Conservation (phyloP, 495 filamentous ascomycete genomes). For the Tuber magnatum region DNA sequence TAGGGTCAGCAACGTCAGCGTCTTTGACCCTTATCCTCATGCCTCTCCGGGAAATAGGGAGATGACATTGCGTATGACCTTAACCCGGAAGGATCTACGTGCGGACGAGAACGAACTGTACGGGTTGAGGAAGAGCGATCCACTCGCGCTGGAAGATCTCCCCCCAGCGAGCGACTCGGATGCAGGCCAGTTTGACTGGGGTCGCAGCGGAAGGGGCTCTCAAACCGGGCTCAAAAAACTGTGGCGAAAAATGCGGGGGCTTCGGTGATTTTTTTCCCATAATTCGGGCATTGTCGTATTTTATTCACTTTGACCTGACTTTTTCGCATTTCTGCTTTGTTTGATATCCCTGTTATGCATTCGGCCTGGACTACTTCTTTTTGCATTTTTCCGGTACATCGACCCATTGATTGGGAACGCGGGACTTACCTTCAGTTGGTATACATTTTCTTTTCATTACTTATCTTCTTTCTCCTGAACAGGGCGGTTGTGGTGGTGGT, state of each 20-base stretch:
- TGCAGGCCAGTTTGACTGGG: conserved; percentile 39
- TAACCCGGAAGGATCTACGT: conserved; percentile 80
- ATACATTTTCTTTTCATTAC: conserved; percentile 5
- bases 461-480: conserved; percentile 10
- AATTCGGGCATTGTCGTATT: conserved; percentile 1
- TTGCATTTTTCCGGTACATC: conserved; percentile 3
- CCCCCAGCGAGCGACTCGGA: conserved; percentile 47
- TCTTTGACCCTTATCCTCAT: conserved; percentile 48
- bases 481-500: conserved; percentile 16
- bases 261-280: conserved; percentile 18
- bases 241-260: conserved; percentile 36
- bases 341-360: conserved; percentile 10
- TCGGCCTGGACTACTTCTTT: conserved; percentile 12
- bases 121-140: conserved; percentile 53
- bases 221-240: conserved; percentile 33
- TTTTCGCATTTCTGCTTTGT: conserved; percentile 12
- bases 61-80: conserved; percentile 92
- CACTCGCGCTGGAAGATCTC: conserved; percentile 51
- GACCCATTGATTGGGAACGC: not conserved
- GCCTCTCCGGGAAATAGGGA: conserved; percentile 59
- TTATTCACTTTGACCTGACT: not conserved
- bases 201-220: conserved; percentile 21
- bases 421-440: conserved; percentile 9
- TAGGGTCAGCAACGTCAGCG: conserved; percentile 34
- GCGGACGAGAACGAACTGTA: conserved; percentile 58